phyloP scores from a whole-genome alignment of 768 basidiomycete genomes.

The Rhodotorula toruloides region DNA sequence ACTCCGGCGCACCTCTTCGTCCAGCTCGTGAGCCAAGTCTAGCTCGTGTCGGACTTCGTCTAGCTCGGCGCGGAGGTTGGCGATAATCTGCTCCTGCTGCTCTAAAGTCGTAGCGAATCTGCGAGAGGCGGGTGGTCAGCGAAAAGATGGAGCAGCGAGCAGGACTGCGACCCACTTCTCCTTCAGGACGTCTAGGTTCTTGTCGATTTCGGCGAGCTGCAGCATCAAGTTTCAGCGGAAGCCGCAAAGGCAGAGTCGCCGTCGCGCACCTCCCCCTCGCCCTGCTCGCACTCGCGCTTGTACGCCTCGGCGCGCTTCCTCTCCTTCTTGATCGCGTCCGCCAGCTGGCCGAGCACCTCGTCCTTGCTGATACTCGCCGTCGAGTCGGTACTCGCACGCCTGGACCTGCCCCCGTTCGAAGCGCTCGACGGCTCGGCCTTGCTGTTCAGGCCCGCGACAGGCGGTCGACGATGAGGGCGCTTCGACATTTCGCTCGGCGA shows the following conservation, averaged over 20 bases:
- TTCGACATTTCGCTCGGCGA: background rate
- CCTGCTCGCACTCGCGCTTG: conserved; percentile 10
- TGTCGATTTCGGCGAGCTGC: conserved; percentile 23
- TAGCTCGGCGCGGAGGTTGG: conserved; percentile 18
- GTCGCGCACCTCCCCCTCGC: conserved; percentile 12
- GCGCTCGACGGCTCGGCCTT: background rate
- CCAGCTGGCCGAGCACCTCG: conserved; percentile 16
- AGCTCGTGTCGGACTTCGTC: conserved; percentile 25
- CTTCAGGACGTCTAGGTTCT: conserved; percentile 9
- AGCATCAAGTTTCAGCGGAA: no score
- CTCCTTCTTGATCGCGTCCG: conserved; percentile 28
- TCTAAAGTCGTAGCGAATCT: background rate
- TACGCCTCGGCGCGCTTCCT: conserved; percentile 20
- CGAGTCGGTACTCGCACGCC: background rate
- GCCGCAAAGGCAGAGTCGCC: no score
- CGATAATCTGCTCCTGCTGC: conserved; percentile 25
- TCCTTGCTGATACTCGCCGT: conserved; percentile 28
- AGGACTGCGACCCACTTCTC: conserved; percentile 16
- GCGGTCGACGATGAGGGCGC: background rate
- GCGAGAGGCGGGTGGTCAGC: background rate
- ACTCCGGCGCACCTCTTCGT: conserved; percentile 1
- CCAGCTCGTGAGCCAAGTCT: conserved; percentile 11
- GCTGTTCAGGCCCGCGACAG: conserved; percentile 6
- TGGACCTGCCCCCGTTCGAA: no score
- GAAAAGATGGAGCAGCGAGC: background rate